These are phyloP conservation scores for Trebouxia sp. DNA, from an alignment of 139 green algal species.

Conservation along the genomic window DNA sequence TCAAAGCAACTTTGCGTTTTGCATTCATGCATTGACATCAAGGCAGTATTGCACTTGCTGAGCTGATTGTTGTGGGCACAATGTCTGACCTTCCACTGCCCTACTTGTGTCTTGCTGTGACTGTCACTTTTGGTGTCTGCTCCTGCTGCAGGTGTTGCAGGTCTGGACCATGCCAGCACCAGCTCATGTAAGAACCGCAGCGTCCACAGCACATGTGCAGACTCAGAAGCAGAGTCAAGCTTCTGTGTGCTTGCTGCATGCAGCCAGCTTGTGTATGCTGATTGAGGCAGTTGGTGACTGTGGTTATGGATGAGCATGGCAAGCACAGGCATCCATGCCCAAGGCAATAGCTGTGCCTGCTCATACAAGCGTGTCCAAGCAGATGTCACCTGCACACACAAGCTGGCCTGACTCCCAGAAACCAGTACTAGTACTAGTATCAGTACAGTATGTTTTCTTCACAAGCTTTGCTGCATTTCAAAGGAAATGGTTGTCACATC, in stretches of 20 bases:
- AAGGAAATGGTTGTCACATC: too few relatives aligned
- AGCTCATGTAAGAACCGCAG: constrained; percentile 42
- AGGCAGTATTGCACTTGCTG: too few relatives aligned
- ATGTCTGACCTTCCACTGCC: too few relatives aligned
- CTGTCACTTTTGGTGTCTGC: too few relatives aligned
- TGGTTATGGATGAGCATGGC: constrained; percentile 36
- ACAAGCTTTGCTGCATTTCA: too few relatives aligned
- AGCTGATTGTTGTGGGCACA: too few relatives aligned
- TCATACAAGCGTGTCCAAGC: constrained; percentile 7
- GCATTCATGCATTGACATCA: too few relatives aligned
- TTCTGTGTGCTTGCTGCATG: background rate
- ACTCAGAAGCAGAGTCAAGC: background rate
- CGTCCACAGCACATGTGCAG: constrained; percentile 33
- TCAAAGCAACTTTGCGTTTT: background rate
- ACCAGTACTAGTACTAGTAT: too few relatives aligned
- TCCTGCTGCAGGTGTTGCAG: too few relatives aligned
- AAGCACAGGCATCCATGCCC: constrained; percentile 31
- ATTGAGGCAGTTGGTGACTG: constrained; percentile 7
- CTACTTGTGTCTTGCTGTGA: too few relatives aligned
- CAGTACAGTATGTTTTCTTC: too few relatives aligned
- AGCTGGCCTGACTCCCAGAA: too few relatives aligned
- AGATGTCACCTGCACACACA: background rate
- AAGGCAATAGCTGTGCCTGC: background rate
- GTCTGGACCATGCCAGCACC: constrained; percentile 10
- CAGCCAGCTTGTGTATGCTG: constrained; percentile 36